Evolutionary conservation across 768 basidiomycete species (phyloP).

Genomic region (Pluteus cervinus): DNA sequence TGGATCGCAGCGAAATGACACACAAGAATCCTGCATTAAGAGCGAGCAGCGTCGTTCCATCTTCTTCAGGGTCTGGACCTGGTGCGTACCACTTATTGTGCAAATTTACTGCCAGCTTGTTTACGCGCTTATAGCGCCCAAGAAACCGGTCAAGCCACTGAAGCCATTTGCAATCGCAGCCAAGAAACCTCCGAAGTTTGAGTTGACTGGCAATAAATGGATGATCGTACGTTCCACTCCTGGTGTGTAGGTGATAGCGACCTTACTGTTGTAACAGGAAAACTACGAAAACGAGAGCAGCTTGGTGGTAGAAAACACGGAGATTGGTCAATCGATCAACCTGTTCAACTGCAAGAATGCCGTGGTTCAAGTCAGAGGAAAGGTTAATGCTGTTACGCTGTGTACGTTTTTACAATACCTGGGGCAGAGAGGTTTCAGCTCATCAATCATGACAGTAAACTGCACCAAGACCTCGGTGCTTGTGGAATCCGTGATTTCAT

Average conservation of each 20-base stretch:
- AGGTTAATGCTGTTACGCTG: conserved; percentile 90
- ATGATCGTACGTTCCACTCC: conserved; percentile 53
- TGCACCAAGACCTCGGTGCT: conserved; percentile 85
- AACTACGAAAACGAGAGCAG: conserved; percentile 78
- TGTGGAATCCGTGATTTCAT: conserved; percentile 90
- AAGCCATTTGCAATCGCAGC: conserved; percentile 81
- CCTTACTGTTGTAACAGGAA: conserved; percentile 49
- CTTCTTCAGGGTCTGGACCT: conserved; percentile 24
- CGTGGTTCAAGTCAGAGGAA: conserved; percentile 81
- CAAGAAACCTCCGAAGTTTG: conserved; percentile 90
- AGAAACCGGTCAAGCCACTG: conserved; percentile 72
- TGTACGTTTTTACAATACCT: conserved; percentile 39
- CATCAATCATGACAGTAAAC: conserved; percentile 50
- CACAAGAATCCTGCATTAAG: conserved; percentile 95
- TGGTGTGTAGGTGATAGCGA: background rate
- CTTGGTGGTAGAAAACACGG: conserved; percentile 69
- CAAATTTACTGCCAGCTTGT: no score
- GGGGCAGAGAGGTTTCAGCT: background rate
- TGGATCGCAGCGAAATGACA: conserved; percentile 95
- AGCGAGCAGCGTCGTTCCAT: conserved; percentile 46
- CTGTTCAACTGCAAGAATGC: conserved; percentile 87
- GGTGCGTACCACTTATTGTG: conserved; percentile 16
- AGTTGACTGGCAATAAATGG: conserved; percentile 93
- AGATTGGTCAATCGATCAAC: conserved; percentile 80
- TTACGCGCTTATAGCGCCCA: no score